Conservation (phyloP, 2,329 filamentous ascomycete species). For the Colletotrichum echinochloae region DNA sequence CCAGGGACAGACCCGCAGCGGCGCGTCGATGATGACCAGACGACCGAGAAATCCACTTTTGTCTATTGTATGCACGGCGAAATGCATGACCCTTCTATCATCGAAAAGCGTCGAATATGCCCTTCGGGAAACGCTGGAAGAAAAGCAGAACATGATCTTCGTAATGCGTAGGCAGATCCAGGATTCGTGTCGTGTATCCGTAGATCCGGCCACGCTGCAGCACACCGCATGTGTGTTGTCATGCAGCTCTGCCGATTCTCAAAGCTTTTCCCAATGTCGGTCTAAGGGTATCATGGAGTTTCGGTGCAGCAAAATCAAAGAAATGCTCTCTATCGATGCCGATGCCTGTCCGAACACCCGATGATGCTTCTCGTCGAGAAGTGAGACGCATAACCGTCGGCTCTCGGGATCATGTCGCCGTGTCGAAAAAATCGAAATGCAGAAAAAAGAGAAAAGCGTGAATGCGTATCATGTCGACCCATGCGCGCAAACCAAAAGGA, state of each 20-base stretch:
- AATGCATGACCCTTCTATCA: slow-evolving; percentile 54
- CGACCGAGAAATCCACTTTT: slow-evolving; percentile 75
- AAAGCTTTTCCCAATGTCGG: slow-evolving; percentile 45
- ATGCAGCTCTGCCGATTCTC: slow-evolving; percentile 45
- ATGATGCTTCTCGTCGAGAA: slow-evolving; percentile 49
- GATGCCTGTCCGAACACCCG: slow-evolving; percentile 51
- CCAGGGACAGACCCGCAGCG: slow-evolving; percentile 43
- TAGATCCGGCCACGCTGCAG: slow-evolving; percentile 40
- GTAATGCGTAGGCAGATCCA: slow-evolving; percentile 42
- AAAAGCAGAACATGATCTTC: slow-evolving; percentile 53
- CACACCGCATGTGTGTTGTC: slow-evolving; percentile 36
- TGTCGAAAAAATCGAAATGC: slow-evolving; percentile 44
- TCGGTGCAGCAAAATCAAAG: slow-evolving; percentile 44
- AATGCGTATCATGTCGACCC: slow-evolving; percentile 41
- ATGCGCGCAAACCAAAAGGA: slow-evolving; percentile 39
- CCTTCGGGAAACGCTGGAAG: slow-evolving; percentile 49
- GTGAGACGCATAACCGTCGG: slow-evolving; percentile 46
- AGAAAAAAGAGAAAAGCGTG: slow-evolving; percentile 47
- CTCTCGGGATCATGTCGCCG: slow-evolving; percentile 53
- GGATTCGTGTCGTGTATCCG: slow-evolving; percentile 37
- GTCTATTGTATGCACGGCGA: slow-evolving; percentile 64
- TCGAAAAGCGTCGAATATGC: slow-evolving; percentile 52
- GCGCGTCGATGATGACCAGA: slow-evolving; percentile 57
- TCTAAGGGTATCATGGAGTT: slow-evolving; percentile 47
- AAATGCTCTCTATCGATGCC: slow-evolving; percentile 44